Evolutionary conservation across 2,329 filamentous ascomycete genomes (phyloP), one percentile per base, ranked within the genome.

Genomic region (Ophiostoma himal-ulmi): DNA sequence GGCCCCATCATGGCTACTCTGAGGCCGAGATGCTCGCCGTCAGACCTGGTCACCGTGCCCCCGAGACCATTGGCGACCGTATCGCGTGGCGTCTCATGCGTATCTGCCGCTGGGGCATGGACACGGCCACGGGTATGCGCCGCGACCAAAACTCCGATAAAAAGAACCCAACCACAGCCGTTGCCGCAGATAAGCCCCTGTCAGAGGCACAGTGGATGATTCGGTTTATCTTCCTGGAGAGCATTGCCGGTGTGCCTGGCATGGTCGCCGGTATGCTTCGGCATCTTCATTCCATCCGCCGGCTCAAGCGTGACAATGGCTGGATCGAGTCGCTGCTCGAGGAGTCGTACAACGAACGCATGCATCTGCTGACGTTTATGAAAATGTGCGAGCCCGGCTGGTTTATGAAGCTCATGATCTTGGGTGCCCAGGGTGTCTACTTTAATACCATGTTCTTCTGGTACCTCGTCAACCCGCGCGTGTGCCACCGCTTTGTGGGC

Each of bases 241-340:
- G 90, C 67, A 92, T 99, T 54, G 95, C 95, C 14, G 95, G 93
- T 44, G 95, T 98, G 0, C 95, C 95, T 0, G 95, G 95, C 8
- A 98, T 98, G 93, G 94, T 98, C 0, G 95, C 91, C 0, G 95
- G 93, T 30, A 97, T 97, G 91, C 83, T 98, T 20, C 85, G 95
- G 44, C 95, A 99, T 80, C 84, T 98, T 52, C 88, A 91, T 77
- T 94, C 90, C 74, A 85, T 98, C 76, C 85, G 94, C 64, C 86
- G 90, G 37, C 90, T 98, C 84, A 93, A 93, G 83, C 85, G 94
- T 70, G 94, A 98, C 78, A 96, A 98, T 75, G 95, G 95, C 77
- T 98, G 91, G 92, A 98, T 99, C 78, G 93, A 96, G 80, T 94
- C 92, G 0, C 83, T 97, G 10, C 86, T 97, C 1, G 93, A 96